phyloP scores from a whole-genome alignment of 148 eudicot genomes.

The Talinum fruticosum region DNA sequence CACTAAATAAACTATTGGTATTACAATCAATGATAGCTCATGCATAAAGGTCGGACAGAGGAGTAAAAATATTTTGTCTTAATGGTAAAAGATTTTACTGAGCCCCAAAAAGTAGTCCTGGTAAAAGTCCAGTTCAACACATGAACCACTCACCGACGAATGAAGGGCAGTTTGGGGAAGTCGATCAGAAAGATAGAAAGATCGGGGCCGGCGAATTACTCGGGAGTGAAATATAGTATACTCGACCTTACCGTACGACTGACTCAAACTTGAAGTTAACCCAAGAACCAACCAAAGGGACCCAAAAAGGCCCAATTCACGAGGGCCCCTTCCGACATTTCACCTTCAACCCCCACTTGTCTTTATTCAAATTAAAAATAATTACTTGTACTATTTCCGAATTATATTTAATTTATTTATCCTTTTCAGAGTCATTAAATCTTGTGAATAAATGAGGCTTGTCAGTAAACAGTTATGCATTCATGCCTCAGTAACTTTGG shows the following conservation, averaged over 20 bases:
- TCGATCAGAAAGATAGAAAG: not conserved
- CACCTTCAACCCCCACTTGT: not conserved
- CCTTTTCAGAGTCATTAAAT: not conserved
- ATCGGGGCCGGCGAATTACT: not conserved
- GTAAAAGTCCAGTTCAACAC: not conserved
- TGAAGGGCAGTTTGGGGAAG: not conserved
- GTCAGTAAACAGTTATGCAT: not conserved
- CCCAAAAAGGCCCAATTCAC: constrained; percentile 6
- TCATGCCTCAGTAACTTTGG: not conserved
- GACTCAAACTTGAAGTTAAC: not conserved
- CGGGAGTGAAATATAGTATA: not conserved
- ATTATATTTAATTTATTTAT: not conserved
- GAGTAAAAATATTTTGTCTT: not conserved
- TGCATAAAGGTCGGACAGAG: too few relatives aligned
- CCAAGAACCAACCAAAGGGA: not conserved
- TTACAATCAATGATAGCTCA: too few relatives aligned
- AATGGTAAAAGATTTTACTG: not conserved
- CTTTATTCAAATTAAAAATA: not conserved
- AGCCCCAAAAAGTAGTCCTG: not conserved
- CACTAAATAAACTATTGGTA: too few relatives aligned
- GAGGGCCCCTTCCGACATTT: not conserved
- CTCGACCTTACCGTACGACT: too few relatives aligned
- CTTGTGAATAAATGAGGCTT: not conserved
- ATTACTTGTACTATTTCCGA: not conserved
- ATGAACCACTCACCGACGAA: not conserved